Evolutionary conservation across 2,329 filamentous ascomycete genomes (phyloP), one percentile per base, ranked within the genome.

Genomic region (Bimuria novae-zelandiae): DNA sequence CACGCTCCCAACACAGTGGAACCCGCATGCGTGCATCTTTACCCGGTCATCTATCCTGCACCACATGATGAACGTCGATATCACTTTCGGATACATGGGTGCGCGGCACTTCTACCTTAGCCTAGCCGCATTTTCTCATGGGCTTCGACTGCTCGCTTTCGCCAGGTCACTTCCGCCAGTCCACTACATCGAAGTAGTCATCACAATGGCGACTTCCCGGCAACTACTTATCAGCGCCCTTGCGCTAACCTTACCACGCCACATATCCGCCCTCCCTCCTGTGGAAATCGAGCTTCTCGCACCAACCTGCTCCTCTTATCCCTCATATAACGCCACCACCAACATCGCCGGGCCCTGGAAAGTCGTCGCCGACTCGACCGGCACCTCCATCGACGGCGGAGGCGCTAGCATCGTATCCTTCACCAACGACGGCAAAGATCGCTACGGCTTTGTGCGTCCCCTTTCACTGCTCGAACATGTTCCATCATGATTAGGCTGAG

Each of bases 361-460:
- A 12, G 27, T 55, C 8, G 30, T 52, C 37, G 49, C 49, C 2
- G 46, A 53, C 29, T 52, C 54, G 3, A 49, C 49, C 14, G 43
- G 43, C 12, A 23, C 35, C 36, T 10, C 45, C 5, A 35, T 56
- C 23, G 45, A 60, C 29, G 49, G 52, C 27, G 16, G 19, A 1
- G 25, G 17, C 16, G 47, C 48, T 2, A 54, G 50, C 47, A 23
- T 39, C 11, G 56, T 44, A 25, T 29, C 27, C 4, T 59, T 56
- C 43, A 59, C 56, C 1, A 54, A 53, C 23, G 37, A 59, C 23
- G 53, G 56, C 16, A 33, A 23, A 17, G 51, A 56, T 25, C 36
- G 47, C 8, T 59, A 48, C 21, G 49, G 53, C 7, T 56, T 59
- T 23, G 56, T 59, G 44, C 23, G 37, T n/a, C 4, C 22, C 21